Evolutionary conservation across 176 grass and related monocot species (phyloP).

Genomic region (Musa itinerans): DNA sequence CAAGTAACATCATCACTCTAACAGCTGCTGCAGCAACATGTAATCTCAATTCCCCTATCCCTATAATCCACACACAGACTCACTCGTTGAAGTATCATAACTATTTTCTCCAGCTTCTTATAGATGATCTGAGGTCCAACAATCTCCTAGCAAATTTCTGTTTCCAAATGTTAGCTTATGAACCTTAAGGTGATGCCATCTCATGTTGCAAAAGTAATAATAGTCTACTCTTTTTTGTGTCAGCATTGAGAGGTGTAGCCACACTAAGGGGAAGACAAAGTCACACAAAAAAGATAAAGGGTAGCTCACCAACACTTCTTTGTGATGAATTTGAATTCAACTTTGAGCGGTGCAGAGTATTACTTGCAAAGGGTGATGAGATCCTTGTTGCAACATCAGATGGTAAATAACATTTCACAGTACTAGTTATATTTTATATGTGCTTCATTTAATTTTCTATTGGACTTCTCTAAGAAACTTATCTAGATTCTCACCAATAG

Average conservation of each 20-base stretch:
- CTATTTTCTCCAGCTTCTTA: neutral
- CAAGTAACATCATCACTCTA: constrained; percentile 80
- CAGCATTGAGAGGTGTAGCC: constrained; percentile 78
- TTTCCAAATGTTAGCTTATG: neutral
- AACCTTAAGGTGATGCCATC: neutral
- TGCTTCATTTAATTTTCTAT: neutral
- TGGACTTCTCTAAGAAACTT: neutral
- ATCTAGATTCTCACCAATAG: neutral
- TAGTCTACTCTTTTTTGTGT: neutral
- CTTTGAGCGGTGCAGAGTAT: constrained; percentile 53
- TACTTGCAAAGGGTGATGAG: constrained; percentile 87
- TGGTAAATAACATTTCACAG: constrained; percentile 31
- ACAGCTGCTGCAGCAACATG: constrained; percentile 87
- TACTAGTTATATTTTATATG: neutral
- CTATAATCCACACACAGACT: neutral
- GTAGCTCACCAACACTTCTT: constrained; percentile 35
- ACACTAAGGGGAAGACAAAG: constrained; percentile 52
- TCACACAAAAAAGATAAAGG: constrained; percentile 29
- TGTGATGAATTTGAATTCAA: constrained; percentile 69
- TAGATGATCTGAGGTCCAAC: neutral
- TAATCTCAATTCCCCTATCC: constrained; percentile 14
- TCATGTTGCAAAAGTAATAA: neutral
- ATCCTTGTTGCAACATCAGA: constrained; percentile 76
- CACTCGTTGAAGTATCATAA: neutral
- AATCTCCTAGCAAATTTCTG: neutral